Conservation (phyloP, 2,329 filamentous ascomycete species). For the Penicillium sp. region DNA sequence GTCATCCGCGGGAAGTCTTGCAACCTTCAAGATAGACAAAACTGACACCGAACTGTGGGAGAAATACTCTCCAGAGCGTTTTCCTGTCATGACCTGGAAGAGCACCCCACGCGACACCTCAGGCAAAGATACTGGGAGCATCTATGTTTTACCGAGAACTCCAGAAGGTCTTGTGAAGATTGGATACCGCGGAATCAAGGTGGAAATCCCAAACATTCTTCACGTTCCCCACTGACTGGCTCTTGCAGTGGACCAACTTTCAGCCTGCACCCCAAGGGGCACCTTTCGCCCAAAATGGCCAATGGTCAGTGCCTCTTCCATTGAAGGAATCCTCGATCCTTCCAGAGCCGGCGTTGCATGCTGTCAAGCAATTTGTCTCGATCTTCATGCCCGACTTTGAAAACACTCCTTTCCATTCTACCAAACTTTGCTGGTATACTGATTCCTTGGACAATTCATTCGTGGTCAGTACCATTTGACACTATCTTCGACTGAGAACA, state of each 20-base stretch:
- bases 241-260: constrained; percentile 35
- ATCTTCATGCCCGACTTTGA: constrained; percentile 32
- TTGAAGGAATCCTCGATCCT: constrained; percentile 18
- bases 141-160: constrained; percentile 32
- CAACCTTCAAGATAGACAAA: constrained; percentile 30
- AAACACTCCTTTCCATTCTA: constrained; percentile 24
- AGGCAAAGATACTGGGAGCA: constrained; percentile 33
- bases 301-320: constrained; percentile 35
- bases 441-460: constrained; percentile 39
- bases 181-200: constrained; percentile 32
- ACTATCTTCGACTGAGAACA: no score
- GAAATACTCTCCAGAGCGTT: constrained; percentile 35
- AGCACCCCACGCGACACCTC: constrained; percentile 25
- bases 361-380: constrained; percentile 24
- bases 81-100: constrained; percentile 37
- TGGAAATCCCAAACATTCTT: neutral
- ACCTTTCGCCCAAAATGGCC: constrained; percentile 31
- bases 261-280: constrained; percentile 27
- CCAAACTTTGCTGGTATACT: constrained; percentile 39
- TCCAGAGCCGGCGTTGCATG: constrained; percentile 23
- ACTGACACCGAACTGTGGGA: constrained; percentile 28
- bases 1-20: constrained; percentile 32
- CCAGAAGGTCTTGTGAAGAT: constrained; percentile 30
- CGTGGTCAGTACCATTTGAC: constrained; percentile 10
- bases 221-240: neutral